phyloP scores from a whole-genome alignment of 1,139 yeast genomes.

The Candida buenavistaensis region DNA sequence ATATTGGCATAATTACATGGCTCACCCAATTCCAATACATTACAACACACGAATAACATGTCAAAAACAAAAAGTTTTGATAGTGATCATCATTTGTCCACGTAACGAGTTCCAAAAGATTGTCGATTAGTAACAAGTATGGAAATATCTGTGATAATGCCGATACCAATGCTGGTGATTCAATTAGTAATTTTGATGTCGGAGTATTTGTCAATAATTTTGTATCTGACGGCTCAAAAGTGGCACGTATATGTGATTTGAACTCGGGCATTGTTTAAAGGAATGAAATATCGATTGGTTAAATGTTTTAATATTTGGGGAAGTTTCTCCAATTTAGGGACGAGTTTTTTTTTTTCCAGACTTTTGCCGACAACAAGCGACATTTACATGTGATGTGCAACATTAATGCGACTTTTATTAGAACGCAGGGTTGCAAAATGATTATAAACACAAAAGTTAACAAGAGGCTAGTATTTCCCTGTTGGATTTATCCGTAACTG shows the following conservation, averaged over 20 bases:
- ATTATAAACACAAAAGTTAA: too few species aligned
- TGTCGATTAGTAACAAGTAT: constrained; percentile 45
- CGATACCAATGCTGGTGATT: constrained; percentile 47
- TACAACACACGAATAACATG: constrained; percentile 39
- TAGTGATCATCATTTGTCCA: constrained; percentile 59
- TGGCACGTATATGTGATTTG: constrained; percentile 13
- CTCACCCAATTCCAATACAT: constrained; percentile 45
- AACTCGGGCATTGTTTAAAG: constrained; percentile 16
- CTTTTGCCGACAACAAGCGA: neutral
- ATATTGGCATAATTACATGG: constrained; percentile 37
- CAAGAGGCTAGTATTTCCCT: too few species aligned
- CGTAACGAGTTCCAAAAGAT: constrained; percentile 45
- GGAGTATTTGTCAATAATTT: constrained; percentile 28
- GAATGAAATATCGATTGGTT: too few species aligned
- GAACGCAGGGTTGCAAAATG: too few species aligned
- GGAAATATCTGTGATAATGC: constrained; percentile 53
- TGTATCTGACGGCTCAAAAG: constrained; percentile 39
- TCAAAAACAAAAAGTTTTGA: constrained; percentile 46
- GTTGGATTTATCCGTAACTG: too few species aligned
- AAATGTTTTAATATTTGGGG: too few species aligned
- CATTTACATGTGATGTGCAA: neutral
- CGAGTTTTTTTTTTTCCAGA: neutral
- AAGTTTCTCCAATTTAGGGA: neutral
- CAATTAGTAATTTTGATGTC: constrained; percentile 32
- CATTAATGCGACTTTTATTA: neutral